Base-by-base conservation (phyloP, 768 basidiomycete genomes). In the Mycena epipterygia region DNA sequence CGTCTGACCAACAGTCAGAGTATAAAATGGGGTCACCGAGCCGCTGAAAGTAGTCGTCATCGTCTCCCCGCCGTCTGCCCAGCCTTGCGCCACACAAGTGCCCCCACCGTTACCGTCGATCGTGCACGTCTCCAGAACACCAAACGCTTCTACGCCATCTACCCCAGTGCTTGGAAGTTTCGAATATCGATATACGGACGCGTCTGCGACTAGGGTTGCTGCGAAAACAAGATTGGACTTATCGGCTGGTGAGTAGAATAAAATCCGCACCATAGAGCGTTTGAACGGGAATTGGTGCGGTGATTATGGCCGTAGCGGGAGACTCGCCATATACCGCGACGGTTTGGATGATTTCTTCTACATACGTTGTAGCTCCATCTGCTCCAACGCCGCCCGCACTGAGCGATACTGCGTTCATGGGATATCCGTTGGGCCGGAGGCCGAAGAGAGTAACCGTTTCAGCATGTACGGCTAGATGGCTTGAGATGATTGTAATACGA, bases 91-190 rank as follows among this genome's bases (percentile, higher is more conserved):
- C 1, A 64, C 52, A 29, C 52, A 64, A 3, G 2, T 21, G 63
- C 52, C 63, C 11, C 29, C 30, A 0, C 63, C 63, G 4, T 42
- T 41, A 25, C 63, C 52, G n/a, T 64, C 63, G 5, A 64, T 52
- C n/a, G 52, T 55, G 30, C 63, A 64, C 19, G 39, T 64, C 33
- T 64, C 63, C 35, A 64, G 12, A 12, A 64, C 63, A n/a, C 52
- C 41, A 14, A 44, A 55, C 9, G 21, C 41, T 5, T 32, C n/a
- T 6, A 30, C 27, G 19, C 41, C 30, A 33, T 64, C 41, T 27
- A 41, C 9, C 17, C 14, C 41, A 7, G 52, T 42, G 30, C 19
- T 35, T 14, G 63, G 63, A n/a, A 55, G 63, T 30, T 29, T 42
- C 2, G 63, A 42, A 41, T 64, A 64, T 5, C 52, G 63, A 17